These are phyloP conservation scores for Adansonia madagascariensis DNA, from an alignment of 441 rosid species.

Conservation along the genomic window DNA sequence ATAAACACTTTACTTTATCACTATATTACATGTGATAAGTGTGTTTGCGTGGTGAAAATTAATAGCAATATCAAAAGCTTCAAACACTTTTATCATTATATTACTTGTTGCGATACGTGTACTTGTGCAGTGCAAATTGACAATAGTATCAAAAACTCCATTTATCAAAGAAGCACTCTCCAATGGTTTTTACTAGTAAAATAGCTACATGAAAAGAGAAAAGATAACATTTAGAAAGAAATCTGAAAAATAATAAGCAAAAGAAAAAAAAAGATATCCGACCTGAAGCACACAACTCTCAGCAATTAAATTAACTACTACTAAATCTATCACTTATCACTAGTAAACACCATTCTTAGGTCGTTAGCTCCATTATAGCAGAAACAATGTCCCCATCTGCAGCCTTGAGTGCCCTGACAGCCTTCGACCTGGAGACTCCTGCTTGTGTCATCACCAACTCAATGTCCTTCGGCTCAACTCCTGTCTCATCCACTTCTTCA, in stretches of 20 bases:
- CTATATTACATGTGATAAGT: too few species aligned
- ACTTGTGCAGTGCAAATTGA: too few species aligned
- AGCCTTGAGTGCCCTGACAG: conserved; percentile 74
- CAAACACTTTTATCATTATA: too few species aligned
- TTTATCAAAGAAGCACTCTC: background rate
- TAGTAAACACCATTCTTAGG: conserved; percentile 34
- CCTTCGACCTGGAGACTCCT: conserved; percentile 53
- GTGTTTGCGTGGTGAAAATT: too few species aligned
- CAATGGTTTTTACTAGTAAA: conserved; percentile 21
- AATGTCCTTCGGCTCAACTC: background rate
- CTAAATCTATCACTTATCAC: conserved; percentile 5
- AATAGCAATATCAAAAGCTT: too few species aligned
- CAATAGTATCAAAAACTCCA: background rate
- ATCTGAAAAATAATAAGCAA: background rate
- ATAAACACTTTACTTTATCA: too few species aligned
- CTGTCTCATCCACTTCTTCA: conserved; percentile 73
- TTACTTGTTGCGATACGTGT: too few species aligned
- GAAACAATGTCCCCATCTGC: conserved; percentile 77
- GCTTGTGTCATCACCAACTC: conserved; percentile 12
- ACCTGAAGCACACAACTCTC: background rate
- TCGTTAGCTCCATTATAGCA: conserved; percentile 90
- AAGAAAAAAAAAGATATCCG: background rate
- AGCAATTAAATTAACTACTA: background rate
- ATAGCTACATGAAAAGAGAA: conserved; percentile 1
- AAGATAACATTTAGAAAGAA: background rate